Percentiles rank a stretch among this genome's conserved stretches.
Conservation (phyloP, 2,329 filamentous ascomycete genomes). For the Paramyrothecium roridum region DNA sequence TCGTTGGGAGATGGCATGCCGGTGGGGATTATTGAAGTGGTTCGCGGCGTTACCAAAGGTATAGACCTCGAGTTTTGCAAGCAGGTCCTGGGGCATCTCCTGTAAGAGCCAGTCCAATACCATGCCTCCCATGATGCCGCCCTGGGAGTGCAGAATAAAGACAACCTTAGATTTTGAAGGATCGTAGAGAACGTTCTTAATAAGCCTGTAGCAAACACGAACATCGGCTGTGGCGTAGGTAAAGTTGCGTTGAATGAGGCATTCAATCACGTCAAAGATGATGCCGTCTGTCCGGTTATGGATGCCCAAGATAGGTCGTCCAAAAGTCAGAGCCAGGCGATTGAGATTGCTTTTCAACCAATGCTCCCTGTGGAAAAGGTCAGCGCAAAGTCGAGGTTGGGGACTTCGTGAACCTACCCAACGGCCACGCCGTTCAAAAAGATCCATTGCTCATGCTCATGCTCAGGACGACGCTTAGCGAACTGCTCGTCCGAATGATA, state of each 20-base stretch:
- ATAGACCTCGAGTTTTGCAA: conserved; percentile 70
- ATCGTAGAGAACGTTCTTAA: conserved; percentile 64
- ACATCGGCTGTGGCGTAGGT: conserved; percentile 69
- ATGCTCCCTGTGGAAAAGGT: conserved; percentile 40
- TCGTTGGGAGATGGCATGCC: conserved; percentile 43
- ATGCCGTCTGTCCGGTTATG: conserved; percentile 75
- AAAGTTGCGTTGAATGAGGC: conserved; percentile 72
- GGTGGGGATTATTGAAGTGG: conserved; percentile 76
- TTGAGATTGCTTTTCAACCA: conserved; percentile 72
- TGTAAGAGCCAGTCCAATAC: conserved; percentile 75
- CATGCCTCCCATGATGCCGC: conserved; percentile 69
- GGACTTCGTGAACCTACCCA: conserved; percentile 39
- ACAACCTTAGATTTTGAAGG: conserved; percentile 64
- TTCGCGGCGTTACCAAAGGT: conserved; percentile 79
- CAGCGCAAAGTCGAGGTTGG: conserved; percentile 1
- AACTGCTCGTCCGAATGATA: conserved; percentile 53
- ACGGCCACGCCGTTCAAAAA: conserved; percentile 72
- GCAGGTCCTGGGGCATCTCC: conserved; percentile 63
- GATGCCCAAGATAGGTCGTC: conserved; percentile 66
- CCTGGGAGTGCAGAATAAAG: conserved; percentile 74
- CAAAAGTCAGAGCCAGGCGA: conserved; percentile 68
- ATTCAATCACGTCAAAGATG: conserved; percentile 74
- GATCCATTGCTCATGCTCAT: conserved; percentile 70
- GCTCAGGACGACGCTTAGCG: conserved; percentile 43
- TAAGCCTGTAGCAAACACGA: conserved; percentile 55